Conservation (phyloP, 179 eudicot genomes). For the Sideroxylon spinosum region DNA sequence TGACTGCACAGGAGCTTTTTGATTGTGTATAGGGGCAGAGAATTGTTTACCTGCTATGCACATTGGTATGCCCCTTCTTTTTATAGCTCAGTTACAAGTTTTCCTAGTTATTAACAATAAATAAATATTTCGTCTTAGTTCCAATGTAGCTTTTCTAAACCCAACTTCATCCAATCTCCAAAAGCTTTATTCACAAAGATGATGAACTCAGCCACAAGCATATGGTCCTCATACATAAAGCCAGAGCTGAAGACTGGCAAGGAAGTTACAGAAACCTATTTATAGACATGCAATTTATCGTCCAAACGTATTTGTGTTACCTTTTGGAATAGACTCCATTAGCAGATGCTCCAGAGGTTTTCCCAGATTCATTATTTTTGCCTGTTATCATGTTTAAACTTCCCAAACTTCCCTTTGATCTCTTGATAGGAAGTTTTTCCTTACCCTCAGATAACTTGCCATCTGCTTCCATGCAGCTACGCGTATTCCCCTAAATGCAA, state of each 20-base stretch:
- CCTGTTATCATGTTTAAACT: conserved; percentile 95
- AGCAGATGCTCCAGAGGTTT: conserved; percentile 59
- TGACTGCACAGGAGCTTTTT: no score
- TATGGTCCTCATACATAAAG: no score
- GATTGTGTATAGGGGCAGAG: no score
- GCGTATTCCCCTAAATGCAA: conserved; percentile 53
- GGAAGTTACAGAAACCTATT: no score
- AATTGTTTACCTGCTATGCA: no score
- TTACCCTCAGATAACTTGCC: conserved; percentile 82
- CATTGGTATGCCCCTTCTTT: no score
- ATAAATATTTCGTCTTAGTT: no score
- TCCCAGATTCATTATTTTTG: conserved; percentile 61
- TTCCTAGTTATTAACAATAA: no score
- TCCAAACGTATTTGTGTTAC: conserved; percentile 27
- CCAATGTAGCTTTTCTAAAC: not conserved
- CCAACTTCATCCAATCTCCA: conserved; percentile 6
- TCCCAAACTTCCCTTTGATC: conserved; percentile 93
- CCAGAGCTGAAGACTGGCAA: not conserved
- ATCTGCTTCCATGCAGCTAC: conserved; percentile 59
- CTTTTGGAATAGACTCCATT: conserved; percentile 84
- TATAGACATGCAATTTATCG: conserved; percentile 10
- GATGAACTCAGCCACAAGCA: not conserved
- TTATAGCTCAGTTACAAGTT: no score
- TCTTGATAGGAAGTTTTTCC: conserved; percentile 88
- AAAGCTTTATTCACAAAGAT: not conserved